Evolutionary conservation across 1,284 basidiomycete species (phyloP), one percentile per base, ranked within the genome.

Genomic region (Trametes polyzona): DNA sequence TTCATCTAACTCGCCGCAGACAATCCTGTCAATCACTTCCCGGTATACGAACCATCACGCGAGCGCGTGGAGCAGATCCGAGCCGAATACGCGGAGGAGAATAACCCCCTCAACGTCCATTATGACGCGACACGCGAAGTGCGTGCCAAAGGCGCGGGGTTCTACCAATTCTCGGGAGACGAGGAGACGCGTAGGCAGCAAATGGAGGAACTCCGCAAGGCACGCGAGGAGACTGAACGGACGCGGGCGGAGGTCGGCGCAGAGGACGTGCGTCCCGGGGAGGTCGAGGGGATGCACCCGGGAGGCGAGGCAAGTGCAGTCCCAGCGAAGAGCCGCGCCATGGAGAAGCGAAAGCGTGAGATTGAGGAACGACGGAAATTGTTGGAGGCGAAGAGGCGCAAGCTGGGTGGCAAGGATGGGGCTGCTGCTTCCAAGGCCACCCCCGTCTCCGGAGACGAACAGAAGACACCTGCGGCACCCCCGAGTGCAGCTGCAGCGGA

Each of bases 161-260:
- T 91, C 74, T 96, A 96, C 70, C 86, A 91, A 67, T 96, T 98
- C 71, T 91, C 92, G 2, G 80, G 72, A 0, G 92, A 96, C 66
- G 91, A 94, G 65, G 86, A 89, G 57, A 83, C 81, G 27, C 82
- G 96, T 30, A 73, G 74, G 59, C 74, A 76, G 52, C 88, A 97
- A 73, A 91, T 95, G 91, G 88, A 91, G 47, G 87, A 88, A 47
- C 73, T 98, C 14, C 83, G 80, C 42, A 70, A 76, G 8, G 79
- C 82, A 11, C 77, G 92, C 36, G 78, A 81, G 21, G 92, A 95
- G 69, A 98, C 96, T 1, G 83, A 84, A 64, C 74, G 75, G 53
- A 81, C 78, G 4, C 76, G 94, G 57, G 74, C 79, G 53, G 85
- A 88, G 55, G 59, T 75, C 16, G 85, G 83, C 21, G 86, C 86